Evolutionary conservation across 441 rosid genomes (phyloP).

Genomic region (Pelargonium citronellum): DNA sequence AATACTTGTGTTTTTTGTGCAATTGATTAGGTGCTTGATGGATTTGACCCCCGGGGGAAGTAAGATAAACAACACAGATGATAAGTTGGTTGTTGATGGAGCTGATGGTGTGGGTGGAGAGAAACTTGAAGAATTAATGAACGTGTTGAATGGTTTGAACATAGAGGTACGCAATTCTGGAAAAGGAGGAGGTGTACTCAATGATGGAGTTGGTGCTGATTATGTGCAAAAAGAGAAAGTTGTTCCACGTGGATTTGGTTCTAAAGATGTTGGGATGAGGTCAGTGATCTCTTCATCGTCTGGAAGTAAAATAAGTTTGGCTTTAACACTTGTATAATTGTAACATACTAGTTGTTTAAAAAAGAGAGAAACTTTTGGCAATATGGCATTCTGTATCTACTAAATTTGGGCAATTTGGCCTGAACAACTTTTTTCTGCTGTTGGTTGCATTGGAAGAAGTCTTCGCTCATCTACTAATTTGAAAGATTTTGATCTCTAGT

Average conservation of each 20-base stretch:
- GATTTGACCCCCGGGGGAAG: conserved; percentile 47
- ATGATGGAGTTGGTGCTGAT: conserved; percentile 89
- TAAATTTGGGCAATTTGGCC: too few relatives aligned
- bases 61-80: conserved; percentile 22
- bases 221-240: conserved; percentile 91
- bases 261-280: conserved; percentile 54
- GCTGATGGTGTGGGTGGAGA: conserved; percentile 92
- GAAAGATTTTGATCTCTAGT: too few relatives aligned
- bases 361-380: background rate
- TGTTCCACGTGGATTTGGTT: conserved; percentile 57
- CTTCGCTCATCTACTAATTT: too few relatives aligned
- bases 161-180: conserved; percentile 71
- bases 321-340: background rate
- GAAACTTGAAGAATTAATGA: conserved; percentile 53
- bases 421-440: too few relatives aligned
- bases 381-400: conserved; percentile 1
- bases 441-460: too few relatives aligned
- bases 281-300: conserved; percentile 26
- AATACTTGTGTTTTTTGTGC: conserved; percentile 1
- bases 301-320: conserved; percentile 16
- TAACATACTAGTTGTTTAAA: background rate
- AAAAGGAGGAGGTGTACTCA: conserved; percentile 60
- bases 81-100: conserved; percentile 65
- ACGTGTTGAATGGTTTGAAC: conserved; percentile 39
- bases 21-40: conserved; percentile 53